phyloP scores from a whole-genome alignment of 805 yeast species.

The Candida yuanshanica region DNA sequence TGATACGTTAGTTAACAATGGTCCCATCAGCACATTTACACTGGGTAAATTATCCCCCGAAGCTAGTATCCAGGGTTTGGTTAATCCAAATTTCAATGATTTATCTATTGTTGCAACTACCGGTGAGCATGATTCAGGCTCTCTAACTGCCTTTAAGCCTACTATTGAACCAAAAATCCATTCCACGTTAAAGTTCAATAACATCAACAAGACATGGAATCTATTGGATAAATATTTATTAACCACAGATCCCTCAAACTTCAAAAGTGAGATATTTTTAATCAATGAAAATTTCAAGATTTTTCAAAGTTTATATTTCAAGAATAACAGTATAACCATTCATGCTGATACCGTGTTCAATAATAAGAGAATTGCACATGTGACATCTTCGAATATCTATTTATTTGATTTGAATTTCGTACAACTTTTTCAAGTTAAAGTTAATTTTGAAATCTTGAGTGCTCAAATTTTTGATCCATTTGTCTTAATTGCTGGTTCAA shows the following conservation, averaged over 20 bases:
- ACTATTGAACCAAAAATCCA: slow-evolving; percentile 62
- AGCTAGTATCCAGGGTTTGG: slow-evolving; percentile 50
- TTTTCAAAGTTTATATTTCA: slow-evolving; percentile 55
- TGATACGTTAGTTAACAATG: slow-evolving; percentile 57
- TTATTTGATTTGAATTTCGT: slow-evolving; percentile 60
- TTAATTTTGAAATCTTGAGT: slow-evolving; percentile 57
- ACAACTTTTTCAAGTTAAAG: slow-evolving; percentile 42
- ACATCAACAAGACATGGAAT: slow-evolving; percentile 74
- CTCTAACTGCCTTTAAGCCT: slow-evolving; percentile 58
- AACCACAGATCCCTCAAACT: slow-evolving; percentile 62
- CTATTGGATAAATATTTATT: slow-evolving; percentile 55
- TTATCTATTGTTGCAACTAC: slow-evolving; percentile 63
- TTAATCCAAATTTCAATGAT: slow-evolving; percentile 64
- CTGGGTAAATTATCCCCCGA: slow-evolving; percentile 56
- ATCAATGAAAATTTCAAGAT: slow-evolving; percentile 57
- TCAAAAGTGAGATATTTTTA: slow-evolving; percentile 63
- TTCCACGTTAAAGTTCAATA: slow-evolving; percentile 65
- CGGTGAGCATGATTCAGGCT: slow-evolving; percentile 54
- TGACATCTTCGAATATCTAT: slow-evolving; percentile 59
- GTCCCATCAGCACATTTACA: slow-evolving; percentile 68
- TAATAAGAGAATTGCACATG: slow-evolving; percentile 62
- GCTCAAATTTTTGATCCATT: slow-evolving; percentile 60
- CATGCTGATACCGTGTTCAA: slow-evolving; percentile 56
- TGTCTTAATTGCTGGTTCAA: slow-evolving; percentile 55
- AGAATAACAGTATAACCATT: slow-evolving; percentile 57